Evolutionary conservation across 2,329 filamentous ascomycete genomes (phyloP).

Genomic region (Leptographium procerum): DNA sequence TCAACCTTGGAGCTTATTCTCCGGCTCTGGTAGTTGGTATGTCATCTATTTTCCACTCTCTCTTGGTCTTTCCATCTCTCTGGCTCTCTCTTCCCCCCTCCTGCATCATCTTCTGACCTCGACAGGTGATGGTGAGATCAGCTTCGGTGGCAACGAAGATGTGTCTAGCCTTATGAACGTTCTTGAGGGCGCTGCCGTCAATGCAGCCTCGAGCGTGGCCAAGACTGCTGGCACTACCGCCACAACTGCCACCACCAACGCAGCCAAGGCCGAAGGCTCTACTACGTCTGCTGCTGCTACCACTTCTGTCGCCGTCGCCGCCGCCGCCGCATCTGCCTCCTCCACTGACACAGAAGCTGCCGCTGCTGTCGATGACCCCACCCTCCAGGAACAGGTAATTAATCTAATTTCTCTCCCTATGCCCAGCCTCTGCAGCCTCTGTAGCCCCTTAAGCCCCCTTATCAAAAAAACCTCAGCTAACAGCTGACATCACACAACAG

Average conservation of each 20-base stretch:
- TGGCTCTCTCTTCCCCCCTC: background rate
- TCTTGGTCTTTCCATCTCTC: slow-evolving; percentile 4
- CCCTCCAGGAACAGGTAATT: slow-evolving; percentile 25
- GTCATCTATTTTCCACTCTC: background rate
- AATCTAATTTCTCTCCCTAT: slow-evolving; percentile 22
- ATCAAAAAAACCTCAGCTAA: slow-evolving; percentile 18
- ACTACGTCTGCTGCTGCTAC: slow-evolving; percentile 7
- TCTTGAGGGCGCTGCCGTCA: slow-evolving; percentile 33
- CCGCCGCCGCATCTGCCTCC: slow-evolving; percentile 9
- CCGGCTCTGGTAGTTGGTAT: slow-evolving; percentile 28
- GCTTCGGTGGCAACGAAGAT: slow-evolving; percentile 33
- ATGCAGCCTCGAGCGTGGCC: slow-evolving; percentile 23
- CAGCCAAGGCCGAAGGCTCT: slow-evolving; percentile 8
- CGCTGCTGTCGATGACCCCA: slow-evolving; percentile 19
- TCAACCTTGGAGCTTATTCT: slow-evolving; percentile 33
- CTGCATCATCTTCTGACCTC: background rate
- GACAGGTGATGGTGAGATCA: slow-evolving; percentile 33
- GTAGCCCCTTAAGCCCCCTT: too few relatives aligned
- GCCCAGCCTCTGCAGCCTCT: too few relatives aligned
- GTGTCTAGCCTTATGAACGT: slow-evolving; percentile 33
- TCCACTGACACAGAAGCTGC: background rate
- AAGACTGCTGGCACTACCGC: slow-evolving; percentile 18
- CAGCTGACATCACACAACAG: too few relatives aligned
- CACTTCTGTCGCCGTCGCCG: slow-evolving; percentile 1
- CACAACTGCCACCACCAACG: slow-evolving; percentile 15